Evolutionary conservation across 768 basidiomycete genomes (phyloP).

Genomic region (Scleroderma citrinum): DNA sequence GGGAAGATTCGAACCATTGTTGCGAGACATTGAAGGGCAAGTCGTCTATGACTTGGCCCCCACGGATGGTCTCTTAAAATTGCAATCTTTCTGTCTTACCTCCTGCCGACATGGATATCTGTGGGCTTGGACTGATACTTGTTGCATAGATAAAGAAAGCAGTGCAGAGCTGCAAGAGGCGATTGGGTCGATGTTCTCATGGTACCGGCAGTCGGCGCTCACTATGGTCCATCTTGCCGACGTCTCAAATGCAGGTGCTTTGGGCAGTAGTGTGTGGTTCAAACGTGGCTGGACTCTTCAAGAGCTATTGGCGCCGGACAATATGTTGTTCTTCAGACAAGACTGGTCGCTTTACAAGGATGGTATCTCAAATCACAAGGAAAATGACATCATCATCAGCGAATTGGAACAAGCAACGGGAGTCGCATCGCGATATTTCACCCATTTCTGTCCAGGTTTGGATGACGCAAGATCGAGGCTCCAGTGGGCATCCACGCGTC

Average conservation of each 20-base stretch:
- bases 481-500: neutral
- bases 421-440: neutral
- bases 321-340: neutral
- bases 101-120: neutral
- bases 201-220: neutral
- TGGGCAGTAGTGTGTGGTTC: neutral
- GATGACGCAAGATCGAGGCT: neutral
- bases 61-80: neutral
- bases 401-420: neutral
- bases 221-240: slow-evolving; percentile 2
- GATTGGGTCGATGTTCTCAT: neutral
- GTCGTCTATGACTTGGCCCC: neutral
- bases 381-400: neutral
- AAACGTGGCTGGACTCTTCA: neutral
- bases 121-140: slow-evolving; percentile 2
- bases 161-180: neutral
- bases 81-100: neutral
- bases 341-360: neutral
- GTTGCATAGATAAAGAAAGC: neutral
- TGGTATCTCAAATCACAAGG: neutral
- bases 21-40: neutral
- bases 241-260: neutral
- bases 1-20: neutral
- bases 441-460: neutral
- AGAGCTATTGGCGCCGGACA: neutral